Percentiles rank a stretch among this genome's conserved stretches.
These are phyloP conservation scores for Mycosarcoma maydis DNA, from an alignment of 1,284 basidiomycete species.

Conservation along the genomic window DNA sequence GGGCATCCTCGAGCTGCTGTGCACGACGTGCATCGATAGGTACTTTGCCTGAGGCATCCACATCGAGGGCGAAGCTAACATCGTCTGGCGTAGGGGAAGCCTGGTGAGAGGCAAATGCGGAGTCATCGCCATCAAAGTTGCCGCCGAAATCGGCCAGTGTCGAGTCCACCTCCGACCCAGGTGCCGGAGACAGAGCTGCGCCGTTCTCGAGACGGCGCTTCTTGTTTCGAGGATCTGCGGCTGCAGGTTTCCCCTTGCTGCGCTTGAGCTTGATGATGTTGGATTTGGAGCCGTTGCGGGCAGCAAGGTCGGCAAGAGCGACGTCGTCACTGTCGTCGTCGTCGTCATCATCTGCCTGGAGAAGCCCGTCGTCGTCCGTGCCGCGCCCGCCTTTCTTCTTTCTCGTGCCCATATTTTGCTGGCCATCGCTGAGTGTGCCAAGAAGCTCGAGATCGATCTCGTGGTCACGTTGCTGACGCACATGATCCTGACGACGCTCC, in stretches of 20 bases:
- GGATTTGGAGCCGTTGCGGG: conserved; percentile 21
- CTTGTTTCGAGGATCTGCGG: conserved; percentile 25
- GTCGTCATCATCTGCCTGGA: conserved; percentile 33
- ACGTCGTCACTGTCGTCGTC: conserved; percentile 40
- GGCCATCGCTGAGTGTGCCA: conserved; percentile 53
- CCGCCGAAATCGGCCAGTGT: conserved; percentile 36
- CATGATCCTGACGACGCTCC: conserved; percentile 35
- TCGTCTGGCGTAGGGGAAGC: conserved; percentile 36
- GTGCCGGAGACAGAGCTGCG: conserved; percentile 30
- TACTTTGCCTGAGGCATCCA: conserved; percentile 49
- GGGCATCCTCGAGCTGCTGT: conserved; percentile 62
- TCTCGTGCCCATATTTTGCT: conserved; percentile 17
- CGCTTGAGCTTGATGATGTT: conserved; percentile 53
- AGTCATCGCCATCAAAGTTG: conserved; percentile 36
- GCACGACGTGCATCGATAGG: conserved; percentile 56
- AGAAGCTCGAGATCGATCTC: conserved; percentile 64
- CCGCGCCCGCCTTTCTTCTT: conserved; percentile 13
- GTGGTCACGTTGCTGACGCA: conserved; percentile 48
- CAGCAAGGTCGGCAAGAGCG: conserved; percentile 41
- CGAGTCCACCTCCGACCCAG: conserved; percentile 34
- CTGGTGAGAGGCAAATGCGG: conserved; percentile 33
- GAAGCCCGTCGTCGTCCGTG: conserved; percentile 40
- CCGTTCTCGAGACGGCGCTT: conserved; percentile 38
- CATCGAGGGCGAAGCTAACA: conserved; percentile 30
- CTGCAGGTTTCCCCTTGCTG: conserved; percentile 40